phyloP scores from a whole-genome alignment of 2,329 filamentous ascomycete genomes.

The Paraconiothyrium sp. region DNA sequence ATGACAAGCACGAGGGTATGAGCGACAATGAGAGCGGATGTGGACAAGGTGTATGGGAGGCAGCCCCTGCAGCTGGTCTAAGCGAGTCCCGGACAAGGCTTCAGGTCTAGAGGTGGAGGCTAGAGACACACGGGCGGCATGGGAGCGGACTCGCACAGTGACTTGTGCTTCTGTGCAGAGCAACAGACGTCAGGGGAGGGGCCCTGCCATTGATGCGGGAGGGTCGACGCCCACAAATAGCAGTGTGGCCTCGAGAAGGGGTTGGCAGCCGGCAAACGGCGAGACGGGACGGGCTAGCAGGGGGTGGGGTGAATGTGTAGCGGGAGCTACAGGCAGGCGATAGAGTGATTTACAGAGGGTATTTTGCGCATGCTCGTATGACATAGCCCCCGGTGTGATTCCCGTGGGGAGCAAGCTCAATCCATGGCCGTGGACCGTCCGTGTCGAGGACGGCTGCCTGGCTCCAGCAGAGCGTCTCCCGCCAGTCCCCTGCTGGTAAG shows the following conservation, averaged over 20 bases:
- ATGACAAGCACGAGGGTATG: constrained; percentile 33
- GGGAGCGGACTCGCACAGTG: constrained; percentile 46
- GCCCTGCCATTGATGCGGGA: constrained; percentile 39
- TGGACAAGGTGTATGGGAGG: constrained; percentile 44
- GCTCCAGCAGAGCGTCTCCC: constrained; percentile 28
- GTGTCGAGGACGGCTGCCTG: constrained; percentile 29
- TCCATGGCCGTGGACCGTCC: constrained; percentile 40
- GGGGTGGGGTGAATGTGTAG: constrained; percentile 41
- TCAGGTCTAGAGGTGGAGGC: constrained; percentile 41
- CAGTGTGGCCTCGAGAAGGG: constrained; percentile 45
- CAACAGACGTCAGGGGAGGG: constrained; percentile 41
- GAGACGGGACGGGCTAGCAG: constrained; percentile 49
- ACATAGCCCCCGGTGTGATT: constrained; percentile 52
- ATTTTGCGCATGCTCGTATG: constrained; percentile 48
- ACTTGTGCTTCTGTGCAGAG: constrained; percentile 48
- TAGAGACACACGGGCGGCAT: constrained; percentile 41
- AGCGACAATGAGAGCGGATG: constrained; percentile 46
- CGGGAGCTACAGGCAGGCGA: constrained; percentile 50
- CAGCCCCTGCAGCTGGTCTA: constrained; percentile 47
- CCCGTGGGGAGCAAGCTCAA: constrained; percentile 45
- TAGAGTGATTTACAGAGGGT: constrained; percentile 45
- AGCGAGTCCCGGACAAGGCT: constrained; percentile 50
- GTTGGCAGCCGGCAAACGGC: constrained; percentile 45
- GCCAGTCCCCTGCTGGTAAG: constrained; percentile 26
- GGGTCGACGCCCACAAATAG: constrained; percentile 45